Base-by-base conservation (phyloP, 441 rosid genomes). In the Erodium texanum region DNA sequence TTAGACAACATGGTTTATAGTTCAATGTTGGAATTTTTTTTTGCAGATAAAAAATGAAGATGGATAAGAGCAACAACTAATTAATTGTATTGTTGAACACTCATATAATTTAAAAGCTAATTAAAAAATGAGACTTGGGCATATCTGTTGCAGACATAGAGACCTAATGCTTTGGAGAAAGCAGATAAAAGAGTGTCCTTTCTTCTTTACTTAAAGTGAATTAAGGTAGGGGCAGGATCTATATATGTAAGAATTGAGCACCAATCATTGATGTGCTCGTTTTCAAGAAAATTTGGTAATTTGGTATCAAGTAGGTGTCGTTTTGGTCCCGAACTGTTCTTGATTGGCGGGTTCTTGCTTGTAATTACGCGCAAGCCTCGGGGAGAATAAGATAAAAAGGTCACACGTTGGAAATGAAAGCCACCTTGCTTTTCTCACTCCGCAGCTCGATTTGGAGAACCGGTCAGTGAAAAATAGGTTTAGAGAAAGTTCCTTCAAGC, bases 251-350 rank as follows among this genome's bases (percentile, higher is more conserved):
- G n/a, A 15, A 24, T 3, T 23, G n/a, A 14, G 64, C 7, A 23
- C 34, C 64, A 62, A 62, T 62, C 32, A 62, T 62, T 62, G 64
- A 24, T 62, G 61, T 54, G 61, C 64, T 23, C 22, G 34, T 62
- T 62, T 22, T 65, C 50, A 18, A 19, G 5, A 10, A 32, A 36
- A 23, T 65, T 18, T 34, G 38, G 48, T 32, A 24, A 18, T 36
- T 65, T 32, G 50, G 45, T 34, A 38, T 27, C 19, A 2, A 38
- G 48, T 65, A 32, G 67, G 45, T 36, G 50, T 32, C 50, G 23
- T 15, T 65, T 65, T 18, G 50, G 20, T 62, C 22, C 8, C 11
- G 14, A 12, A 10, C 14, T 12, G n/a, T 9, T 54, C 61, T 54
- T 54, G 61, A 54, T 54, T 54, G 61, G 23, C 61, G 24, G 61